A percentile compares a stretch with the other conserved stretches of the same genome.
Conservation (phyloP, 257 asterid genomes). For the Plantago ovata region DNA sequence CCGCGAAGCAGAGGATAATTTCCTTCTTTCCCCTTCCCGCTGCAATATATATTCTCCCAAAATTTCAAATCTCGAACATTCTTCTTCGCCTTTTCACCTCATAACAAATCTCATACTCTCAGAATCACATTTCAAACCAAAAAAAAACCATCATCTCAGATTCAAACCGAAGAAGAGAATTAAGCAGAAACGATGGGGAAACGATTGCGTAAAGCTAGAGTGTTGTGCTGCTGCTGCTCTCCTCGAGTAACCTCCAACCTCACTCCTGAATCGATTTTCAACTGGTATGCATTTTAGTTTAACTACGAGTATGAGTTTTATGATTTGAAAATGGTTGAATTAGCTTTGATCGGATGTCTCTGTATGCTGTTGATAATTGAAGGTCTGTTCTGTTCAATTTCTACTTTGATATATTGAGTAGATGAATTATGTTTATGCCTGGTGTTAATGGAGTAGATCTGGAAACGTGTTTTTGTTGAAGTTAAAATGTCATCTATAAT, state of each 20-base stretch:
- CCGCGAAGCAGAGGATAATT: too few species aligned
- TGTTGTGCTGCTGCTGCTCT: slow-evolving; percentile 75
- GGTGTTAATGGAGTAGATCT: background rate
- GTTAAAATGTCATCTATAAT: background rate
- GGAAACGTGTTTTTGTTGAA: background rate
- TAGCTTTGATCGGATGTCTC: background rate
- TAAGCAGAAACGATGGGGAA: slow-evolving; percentile 45
- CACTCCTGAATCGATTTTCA: slow-evolving; percentile 55
- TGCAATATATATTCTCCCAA: too few species aligned
- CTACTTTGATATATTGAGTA: background rate
- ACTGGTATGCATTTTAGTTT: slow-evolving; percentile 39
- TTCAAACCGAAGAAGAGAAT: too few species aligned
- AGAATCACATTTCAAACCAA: too few species aligned
- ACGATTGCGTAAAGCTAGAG: slow-evolving; percentile 66
- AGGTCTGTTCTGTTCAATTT: background rate
- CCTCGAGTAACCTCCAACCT: slow-evolving; percentile 44
- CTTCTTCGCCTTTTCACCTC: too few species aligned
- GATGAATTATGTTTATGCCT: slow-evolving; percentile 3
- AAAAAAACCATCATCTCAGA: too few species aligned
- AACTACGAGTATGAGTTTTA: background rate
- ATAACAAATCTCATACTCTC: too few species aligned
- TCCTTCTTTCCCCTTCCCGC: too few species aligned
- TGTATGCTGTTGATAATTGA: background rate
- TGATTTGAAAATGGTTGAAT: background rate
- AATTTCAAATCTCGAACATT: too few species aligned